phyloP scores from a whole-genome alignment of 768 basidiomycete species.

The Termitomyces sp. region DNA sequence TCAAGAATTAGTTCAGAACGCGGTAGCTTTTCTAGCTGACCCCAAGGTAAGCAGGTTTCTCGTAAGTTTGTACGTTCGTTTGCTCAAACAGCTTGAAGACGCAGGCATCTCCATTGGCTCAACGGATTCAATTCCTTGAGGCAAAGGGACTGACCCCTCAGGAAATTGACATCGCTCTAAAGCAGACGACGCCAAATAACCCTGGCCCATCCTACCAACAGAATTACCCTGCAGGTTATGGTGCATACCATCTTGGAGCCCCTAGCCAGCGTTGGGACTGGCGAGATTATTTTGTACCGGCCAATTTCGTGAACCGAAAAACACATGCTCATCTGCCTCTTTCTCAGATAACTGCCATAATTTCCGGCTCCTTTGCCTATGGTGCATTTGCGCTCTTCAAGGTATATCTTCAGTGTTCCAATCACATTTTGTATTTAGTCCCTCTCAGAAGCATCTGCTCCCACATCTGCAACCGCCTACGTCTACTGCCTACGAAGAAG shows the following conservation, averaged over 20 bases:
- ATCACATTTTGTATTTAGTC: not conserved
- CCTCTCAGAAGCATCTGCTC: conserved; percentile 76
- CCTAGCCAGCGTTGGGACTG: conserved; percentile 69
- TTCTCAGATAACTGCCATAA: conserved; percentile 80
- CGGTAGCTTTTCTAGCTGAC: conserved; percentile 81
- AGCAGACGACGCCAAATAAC: conserved; percentile 41
- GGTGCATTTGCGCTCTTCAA: conserved; percentile 76
- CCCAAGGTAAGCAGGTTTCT: conserved; percentile 47
- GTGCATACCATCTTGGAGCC: conserved; percentile 32
- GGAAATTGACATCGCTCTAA: conserved; percentile 85
- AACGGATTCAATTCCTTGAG: conserved; percentile 91
- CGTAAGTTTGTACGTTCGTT: not conserved
- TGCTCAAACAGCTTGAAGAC: conserved; percentile 39
- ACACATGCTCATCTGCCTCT: conserved; percentile 18
- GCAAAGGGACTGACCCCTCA: conserved; percentile 80
- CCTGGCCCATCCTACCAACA: conserved; percentile 14
- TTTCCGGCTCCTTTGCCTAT: conserved; percentile 83
- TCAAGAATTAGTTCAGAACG: conserved; percentile 73
- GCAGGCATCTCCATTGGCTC: conserved; percentile 70
- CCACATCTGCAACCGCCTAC: conserved; percentile 90
- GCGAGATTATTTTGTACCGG: conserved; percentile 92
- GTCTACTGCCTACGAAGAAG: conserved; percentile 83
- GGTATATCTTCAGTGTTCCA: conserved; percentile 30
- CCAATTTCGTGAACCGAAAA: conserved; percentile 5
- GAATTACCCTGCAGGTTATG: conserved; percentile 39